Base-by-base conservation (phyloP, 805 yeast species). In the Candida khao-thaluensis region DNA sequence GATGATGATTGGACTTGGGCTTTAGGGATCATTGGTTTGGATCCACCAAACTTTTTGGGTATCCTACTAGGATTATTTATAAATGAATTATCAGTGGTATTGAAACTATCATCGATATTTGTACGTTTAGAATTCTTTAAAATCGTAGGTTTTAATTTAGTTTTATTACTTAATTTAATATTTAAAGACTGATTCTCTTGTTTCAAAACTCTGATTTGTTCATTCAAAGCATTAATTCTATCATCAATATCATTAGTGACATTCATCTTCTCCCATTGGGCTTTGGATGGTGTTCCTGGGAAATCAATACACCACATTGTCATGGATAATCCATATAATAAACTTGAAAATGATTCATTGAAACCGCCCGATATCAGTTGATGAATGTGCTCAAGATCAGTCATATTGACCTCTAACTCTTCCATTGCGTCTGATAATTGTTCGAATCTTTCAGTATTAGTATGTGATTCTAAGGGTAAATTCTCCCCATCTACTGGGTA, bases 261-360 rank as follows among this genome's bases (percentile, higher is more conserved):
- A 44, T 57, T 53, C 20, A 59, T 50, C 39, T 56, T 54, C 33
- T 66, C 68, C 58, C 62, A 61, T 17, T 54, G 60, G 17, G 54
- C 58, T 35, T 51, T 51, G 9, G 66, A 57, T 8, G 72, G 72
- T 33, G 65, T 54, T 1, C 65, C 66, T 1, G 70, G 71, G 50
- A 85, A 85, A 52, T 85, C 89, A 18, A 84, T 84, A 60, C 95
- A 85, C 82, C 93, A 88, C 45, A 95, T 90, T 52, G 89, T 87
- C 59, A 87, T 79, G 54, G 83, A 78, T 35, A 88, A 61, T 1
- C 96, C 95, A 52, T 85, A 86, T 37, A 88, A 56, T 39, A 88
- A 80, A 27, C 90, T 69, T 1, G 86, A 80, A 50, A 89, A 77
- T 2, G 87, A 76, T 59, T 88, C 96, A 54, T 87, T 87, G 59